These are phyloP conservation scores for Gossypium schwendimanii DNA, from an alignment of 441 rosid genomes.

Conservation along the genomic window DNA sequence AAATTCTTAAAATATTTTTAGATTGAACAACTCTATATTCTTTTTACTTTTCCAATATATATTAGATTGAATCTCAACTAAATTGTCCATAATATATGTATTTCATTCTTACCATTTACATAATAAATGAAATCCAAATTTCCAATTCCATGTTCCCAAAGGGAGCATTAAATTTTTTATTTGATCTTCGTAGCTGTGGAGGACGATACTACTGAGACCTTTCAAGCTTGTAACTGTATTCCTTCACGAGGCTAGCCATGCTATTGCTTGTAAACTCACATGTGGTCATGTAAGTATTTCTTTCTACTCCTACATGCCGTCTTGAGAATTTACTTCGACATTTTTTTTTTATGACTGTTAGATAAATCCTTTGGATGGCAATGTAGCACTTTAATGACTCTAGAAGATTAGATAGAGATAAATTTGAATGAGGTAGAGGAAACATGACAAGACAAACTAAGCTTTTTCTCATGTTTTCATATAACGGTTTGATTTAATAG, in stretches of 20 bases:
- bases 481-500: not conserved
- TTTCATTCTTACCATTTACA: too few relatives aligned
- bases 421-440: not conserved
- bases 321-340: not conserved
- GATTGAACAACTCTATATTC: too few relatives aligned
- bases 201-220: slow-evolving; percentile 33
- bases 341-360: not conserved
- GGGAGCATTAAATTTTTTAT: not conserved
- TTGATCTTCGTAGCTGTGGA: slow-evolving; percentile 29
- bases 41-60: too few relatives aligned
- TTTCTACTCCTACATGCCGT: not conserved
- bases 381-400: not conserved
- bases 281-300: slow-evolving; percentile 34
- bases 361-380: not conserved
- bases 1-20: too few relatives aligned
- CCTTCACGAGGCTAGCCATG: slow-evolving; percentile 44
- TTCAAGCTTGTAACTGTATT: slow-evolving; percentile 40
- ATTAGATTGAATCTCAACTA: too few relatives aligned
- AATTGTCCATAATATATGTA: too few relatives aligned
- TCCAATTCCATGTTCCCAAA: too few relatives aligned
- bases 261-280: slow-evolving; percentile 39
- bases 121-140: too few relatives aligned
- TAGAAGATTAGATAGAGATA: too few relatives aligned
- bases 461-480: not conserved
- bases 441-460: not conserved